Conservation (phyloP, 202 grass and related monocot species). For the Dendrocalamus latiflorus region DNA sequence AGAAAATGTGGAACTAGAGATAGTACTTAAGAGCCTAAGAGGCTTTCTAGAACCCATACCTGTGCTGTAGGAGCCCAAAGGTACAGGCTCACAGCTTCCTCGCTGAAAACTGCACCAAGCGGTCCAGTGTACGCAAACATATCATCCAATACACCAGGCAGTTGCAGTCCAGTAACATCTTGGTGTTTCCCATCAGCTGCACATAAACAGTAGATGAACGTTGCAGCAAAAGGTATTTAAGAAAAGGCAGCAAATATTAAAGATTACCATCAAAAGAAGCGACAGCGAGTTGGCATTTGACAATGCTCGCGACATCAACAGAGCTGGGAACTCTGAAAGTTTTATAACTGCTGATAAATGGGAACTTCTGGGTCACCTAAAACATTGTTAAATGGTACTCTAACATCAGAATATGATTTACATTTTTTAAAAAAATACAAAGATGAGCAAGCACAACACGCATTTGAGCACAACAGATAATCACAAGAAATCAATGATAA, state of each 20-base stretch:
- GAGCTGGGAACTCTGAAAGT: constrained; percentile 48
- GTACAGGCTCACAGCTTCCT: constrained; percentile 51
- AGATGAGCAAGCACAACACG: not conserved
- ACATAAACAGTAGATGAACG: constrained; percentile 4
- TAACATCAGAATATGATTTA: not conserved
- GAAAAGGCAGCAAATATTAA: not conserved
- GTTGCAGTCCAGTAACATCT: constrained; percentile 62
- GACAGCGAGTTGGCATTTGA: constrained; percentile 71
- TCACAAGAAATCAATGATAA: not conserved
- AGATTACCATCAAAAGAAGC: constrained; percentile 57
- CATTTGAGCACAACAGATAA: not conserved
- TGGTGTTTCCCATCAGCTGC: constrained; percentile 54
- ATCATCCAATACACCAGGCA: constrained; percentile 86
- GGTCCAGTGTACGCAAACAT: constrained; percentile 73
- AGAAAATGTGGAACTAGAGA: not conserved
- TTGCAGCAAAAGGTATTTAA: not conserved
- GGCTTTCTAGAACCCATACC: constrained; percentile 28
- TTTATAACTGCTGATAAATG: constrained; percentile 66
- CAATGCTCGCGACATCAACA: constrained; percentile 46
- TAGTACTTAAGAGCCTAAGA: not conserved
- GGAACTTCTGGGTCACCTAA: constrained; percentile 79
- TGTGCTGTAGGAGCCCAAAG: constrained; percentile 98
- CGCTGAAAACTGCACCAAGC: constrained; percentile 77
- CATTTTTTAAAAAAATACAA: not conserved
- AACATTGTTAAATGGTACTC: constrained; percentile 19